A percentile compares a stretch with the other conserved stretches of the same genome.
Conservation (phyloP, 345 rosid species). For the Firmiana major region DNA sequence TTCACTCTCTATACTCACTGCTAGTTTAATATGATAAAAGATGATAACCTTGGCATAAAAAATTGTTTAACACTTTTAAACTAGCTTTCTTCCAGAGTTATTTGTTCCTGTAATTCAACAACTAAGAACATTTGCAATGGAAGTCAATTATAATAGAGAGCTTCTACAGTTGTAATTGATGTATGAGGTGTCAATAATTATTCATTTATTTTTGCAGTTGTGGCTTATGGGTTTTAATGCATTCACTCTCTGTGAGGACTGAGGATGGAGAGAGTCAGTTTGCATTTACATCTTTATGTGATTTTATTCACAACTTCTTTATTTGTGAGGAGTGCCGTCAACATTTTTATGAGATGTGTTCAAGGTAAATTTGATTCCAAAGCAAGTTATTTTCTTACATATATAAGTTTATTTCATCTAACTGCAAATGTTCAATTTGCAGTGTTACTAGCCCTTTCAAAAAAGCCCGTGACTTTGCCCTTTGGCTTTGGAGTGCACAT, state of each 20-base stretch:
- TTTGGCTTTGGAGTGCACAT: conserved; percentile 95
- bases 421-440: conserved; percentile 26
- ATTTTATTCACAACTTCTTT: conserved; percentile 85
- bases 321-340: conserved; percentile 93
- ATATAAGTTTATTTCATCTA: conserved; percentile 11
- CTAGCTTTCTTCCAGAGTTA: background rate
- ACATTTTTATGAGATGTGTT: conserved; percentile 84
- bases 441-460: conserved; percentile 69
- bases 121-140: background rate
- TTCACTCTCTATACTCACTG: background rate
- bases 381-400: background rate
- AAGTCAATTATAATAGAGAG: background rate
- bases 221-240: conserved; percentile 91
- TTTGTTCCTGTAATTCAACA: background rate
- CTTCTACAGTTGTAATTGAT: background rate
- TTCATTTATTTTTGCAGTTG: conserved; percentile 53
- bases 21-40: background rate
- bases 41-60: background rate
- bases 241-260: conserved; percentile 85
- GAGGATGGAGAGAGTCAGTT: conserved; percentile 88
- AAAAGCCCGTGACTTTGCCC: conserved; percentile 63
- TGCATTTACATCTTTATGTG: conserved; percentile 71
- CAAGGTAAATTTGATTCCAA: conserved; percentile 50
- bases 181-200: background rate
- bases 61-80: background rate